phyloP scores from a whole-genome alignment of 495 filamentous ascomycete species.

The Penicillium mononematosum region DNA sequence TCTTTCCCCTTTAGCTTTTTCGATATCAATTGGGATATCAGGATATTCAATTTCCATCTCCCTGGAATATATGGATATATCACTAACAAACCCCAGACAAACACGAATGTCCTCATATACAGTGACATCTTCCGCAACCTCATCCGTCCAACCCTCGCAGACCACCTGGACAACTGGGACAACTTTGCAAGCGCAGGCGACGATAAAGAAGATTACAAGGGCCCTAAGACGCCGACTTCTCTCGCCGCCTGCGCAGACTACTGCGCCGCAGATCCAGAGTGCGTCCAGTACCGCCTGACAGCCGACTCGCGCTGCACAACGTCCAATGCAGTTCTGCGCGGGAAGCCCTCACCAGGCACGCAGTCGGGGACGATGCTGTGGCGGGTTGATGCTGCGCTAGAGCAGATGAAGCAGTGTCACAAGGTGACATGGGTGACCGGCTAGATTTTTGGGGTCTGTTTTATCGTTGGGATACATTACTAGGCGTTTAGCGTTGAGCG shows the following conservation, averaged over 20 bases:
- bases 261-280: slow-evolving; percentile 35
- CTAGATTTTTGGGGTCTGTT: not conserved
- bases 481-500: slow-evolving; percentile 1
- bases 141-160: slow-evolving; percentile 21
- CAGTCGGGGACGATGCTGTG: slow-evolving; percentile 34
- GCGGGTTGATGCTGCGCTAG: slow-evolving; percentile 26
- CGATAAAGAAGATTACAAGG: slow-evolving; percentile 10
- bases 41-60: not conserved
- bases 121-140: slow-evolving; percentile 28
- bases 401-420: slow-evolving; percentile 20
- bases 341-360: slow-evolving; percentile 14
- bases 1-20: not conserved
- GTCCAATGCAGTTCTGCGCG: slow-evolving; percentile 22
- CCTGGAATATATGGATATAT: not conserved
- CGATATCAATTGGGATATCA: not conserved
- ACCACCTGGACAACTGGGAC: slow-evolving; percentile 30
- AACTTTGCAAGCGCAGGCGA: slow-evolving; percentile 22
- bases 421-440: slow-evolving; percentile 8
- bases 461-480: not conserved
- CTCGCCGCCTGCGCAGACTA: slow-evolving; percentile 35
- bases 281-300: slow-evolving; percentile 41
- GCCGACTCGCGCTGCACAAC: slow-evolving; percentile 31
- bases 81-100: slow-evolving; percentile 14
- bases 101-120: slow-evolving; percentile 20
- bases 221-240: slow-evolving; percentile 15